Conservation (phyloP, 2,329 filamentous ascomycete species). For the Daldinia eschscholtzii region DNA sequence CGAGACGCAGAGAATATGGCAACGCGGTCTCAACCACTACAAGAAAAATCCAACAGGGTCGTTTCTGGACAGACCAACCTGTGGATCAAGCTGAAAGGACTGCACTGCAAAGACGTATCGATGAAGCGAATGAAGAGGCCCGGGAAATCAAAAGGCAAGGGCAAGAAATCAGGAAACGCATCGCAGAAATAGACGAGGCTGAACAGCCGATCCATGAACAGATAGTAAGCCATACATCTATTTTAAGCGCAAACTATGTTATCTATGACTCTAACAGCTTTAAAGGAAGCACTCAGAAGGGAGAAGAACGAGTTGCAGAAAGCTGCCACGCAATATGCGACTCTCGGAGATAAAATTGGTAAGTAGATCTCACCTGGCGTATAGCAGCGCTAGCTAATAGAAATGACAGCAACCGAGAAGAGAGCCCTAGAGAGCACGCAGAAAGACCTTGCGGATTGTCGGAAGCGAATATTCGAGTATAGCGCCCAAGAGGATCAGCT, state of each 20-base stretch:
- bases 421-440: conserved; percentile 51
- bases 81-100: conserved; percentile 75
- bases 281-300: conserved; percentile 62
- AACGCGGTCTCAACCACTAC: conserved; percentile 78
- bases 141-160: conserved; percentile 53
- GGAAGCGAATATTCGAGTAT: conserved; percentile 63
- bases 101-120: conserved; percentile 68
- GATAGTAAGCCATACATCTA: conserved; percentile 55
- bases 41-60: conserved; percentile 70
- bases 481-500: conserved; percentile 67
- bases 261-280: conserved; percentile 37
- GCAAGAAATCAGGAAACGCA: conserved; percentile 55
- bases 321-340: conserved; percentile 72
- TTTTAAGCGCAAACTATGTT: conserved; percentile 8
- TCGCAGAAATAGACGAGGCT: conserved; percentile 55
- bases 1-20: conserved; percentile 84
- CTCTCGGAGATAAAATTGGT: conserved; percentile 79
- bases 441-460: conserved; percentile 52
- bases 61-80: conserved; percentile 81
- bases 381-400: conserved; percentile 39
- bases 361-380: conserved; percentile 49
- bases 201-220: conserved; percentile 60
- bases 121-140: conserved; percentile 57
- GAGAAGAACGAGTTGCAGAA: conserved; percentile 78
- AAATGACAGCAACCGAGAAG: conserved; percentile 53